Evolutionary conservation across 2,329 filamentous ascomycete species (phyloP).

Genomic region (Cladobotryum mycophilum): DNA sequence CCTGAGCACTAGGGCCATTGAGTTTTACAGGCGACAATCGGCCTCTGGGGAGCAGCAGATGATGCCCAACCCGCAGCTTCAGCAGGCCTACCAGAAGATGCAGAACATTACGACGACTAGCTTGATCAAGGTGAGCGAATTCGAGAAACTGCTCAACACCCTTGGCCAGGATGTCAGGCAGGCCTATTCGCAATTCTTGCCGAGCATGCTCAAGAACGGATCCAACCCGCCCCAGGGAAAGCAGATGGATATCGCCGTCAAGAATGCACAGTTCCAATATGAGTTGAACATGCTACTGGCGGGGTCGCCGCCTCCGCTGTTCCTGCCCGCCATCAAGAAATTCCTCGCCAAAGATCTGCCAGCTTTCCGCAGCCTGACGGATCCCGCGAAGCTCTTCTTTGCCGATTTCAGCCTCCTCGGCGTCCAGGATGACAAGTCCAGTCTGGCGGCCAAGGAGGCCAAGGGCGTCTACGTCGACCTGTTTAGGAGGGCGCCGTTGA

Average conservation of each 20-base stretch:
- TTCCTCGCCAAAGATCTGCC: constrained; percentile 56
- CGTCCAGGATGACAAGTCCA: constrained; percentile 51
- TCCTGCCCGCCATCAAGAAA: constrained; percentile 55
- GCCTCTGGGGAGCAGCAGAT: constrained; percentile 35
- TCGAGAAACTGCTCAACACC: constrained; percentile 53
- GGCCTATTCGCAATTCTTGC: constrained; percentile 41
- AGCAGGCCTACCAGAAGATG: constrained; percentile 51
- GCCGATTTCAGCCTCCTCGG: constrained; percentile 65
- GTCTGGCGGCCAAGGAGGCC: constrained; percentile 33
- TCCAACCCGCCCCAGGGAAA: constrained; percentile 37
- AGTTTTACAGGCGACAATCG: constrained; percentile 44
- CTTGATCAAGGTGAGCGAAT: constrained; percentile 53
- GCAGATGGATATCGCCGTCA: constrained; percentile 38
- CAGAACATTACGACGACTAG: constrained; percentile 43
- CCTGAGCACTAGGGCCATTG: constrained; percentile 42
- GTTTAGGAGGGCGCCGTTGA: constrained; percentile 54
- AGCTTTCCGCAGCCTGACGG: constrained; percentile 51
- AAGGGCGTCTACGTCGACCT: constrained; percentile 42
- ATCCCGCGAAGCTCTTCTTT: constrained; percentile 65
- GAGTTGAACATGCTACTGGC: constrained; percentile 50
- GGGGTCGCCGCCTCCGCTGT: constrained; percentile 38
- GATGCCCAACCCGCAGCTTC: constrained; percentile 45
- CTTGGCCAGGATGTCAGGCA: constrained; percentile 45
- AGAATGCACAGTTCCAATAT: constrained; percentile 40
- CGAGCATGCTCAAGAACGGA: constrained; percentile 41